Conservation (phyloP, 129 eudicot genomes). For the Chrysanthemum seticuspe region DNA sequence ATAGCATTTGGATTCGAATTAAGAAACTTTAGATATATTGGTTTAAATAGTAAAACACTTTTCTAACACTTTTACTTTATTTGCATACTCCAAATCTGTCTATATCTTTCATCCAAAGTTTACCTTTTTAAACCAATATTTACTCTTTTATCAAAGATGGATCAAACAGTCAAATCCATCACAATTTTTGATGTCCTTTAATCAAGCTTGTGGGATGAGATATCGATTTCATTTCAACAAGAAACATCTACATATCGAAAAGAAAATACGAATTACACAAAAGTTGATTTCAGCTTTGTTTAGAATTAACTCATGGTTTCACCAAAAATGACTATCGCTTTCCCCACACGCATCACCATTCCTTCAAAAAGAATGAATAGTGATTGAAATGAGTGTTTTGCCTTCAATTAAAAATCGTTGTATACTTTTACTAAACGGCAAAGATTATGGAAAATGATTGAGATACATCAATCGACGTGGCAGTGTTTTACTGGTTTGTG, state of each 20-base stretch:
- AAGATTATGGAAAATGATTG: too few relatives aligned
- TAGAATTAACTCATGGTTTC: background rate
- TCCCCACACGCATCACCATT: background rate
- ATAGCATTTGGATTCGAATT: background rate
- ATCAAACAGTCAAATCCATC: background rate
- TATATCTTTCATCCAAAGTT: background rate
- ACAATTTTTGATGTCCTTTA: background rate
- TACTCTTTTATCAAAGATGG: background rate
- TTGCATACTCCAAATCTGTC: background rate
- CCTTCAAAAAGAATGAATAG: background rate
- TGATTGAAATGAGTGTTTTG: background rate
- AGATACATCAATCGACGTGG: too few relatives aligned
- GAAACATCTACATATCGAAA: background rate
- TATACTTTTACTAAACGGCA: too few relatives aligned
- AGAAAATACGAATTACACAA: background rate
- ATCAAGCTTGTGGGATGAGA: conserved; percentile 16
- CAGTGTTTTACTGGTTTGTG: too few relatives aligned
- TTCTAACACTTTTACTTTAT: background rate
- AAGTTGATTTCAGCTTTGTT: background rate
- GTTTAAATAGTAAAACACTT: background rate
- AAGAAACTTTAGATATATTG: background rate
- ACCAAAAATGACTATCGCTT: background rate
- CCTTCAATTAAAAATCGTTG: background rate
- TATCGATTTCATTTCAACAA: conserved; percentile 12
- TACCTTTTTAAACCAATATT: conserved; percentile 5